A percentile compares a stretch with the other conserved stretches of the same genome.
Conservation (phyloP, 2,329 filamentous ascomycete genomes). For the Fonsecaea nubica region DNA sequence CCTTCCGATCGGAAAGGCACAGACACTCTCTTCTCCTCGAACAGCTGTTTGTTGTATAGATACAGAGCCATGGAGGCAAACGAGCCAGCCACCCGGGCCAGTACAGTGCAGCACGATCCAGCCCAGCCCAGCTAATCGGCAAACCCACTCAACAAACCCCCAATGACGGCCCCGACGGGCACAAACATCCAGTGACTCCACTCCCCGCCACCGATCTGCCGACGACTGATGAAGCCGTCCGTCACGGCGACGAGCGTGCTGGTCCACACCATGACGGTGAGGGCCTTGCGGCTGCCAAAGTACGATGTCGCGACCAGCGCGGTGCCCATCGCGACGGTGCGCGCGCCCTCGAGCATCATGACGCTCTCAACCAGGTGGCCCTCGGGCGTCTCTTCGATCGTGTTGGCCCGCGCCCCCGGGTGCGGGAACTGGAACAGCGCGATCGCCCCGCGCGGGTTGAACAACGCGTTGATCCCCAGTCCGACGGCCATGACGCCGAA, state of each 20-base stretch:
- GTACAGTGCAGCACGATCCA: no score
- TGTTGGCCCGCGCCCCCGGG: conserved; percentile 7
- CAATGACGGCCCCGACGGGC: conserved; percentile 8
- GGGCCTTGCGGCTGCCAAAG: conserved; percentile 10
- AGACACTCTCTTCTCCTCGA: no score
- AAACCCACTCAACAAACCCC: conserved; percentile 10
- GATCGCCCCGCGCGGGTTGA: conserved; percentile 10
- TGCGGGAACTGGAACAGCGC: conserved; percentile 16
- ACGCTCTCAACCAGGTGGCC: conserved; percentile 15
- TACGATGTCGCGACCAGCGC: conserved; percentile 4
- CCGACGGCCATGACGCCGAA: conserved; percentile 11
- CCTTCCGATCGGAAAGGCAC: no score
- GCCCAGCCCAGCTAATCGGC: not conserved
- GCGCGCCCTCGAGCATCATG: conserved; percentile 20
- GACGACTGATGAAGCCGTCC: conserved; percentile 12
- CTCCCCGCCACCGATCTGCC: conserved; percentile 20
- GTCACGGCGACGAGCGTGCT: conserved; percentile 7
- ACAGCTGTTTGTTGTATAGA: no score
- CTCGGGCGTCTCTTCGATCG: conserved; percentile 17
- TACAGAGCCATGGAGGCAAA: no score
- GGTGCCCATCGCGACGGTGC: conserved; percentile 12
- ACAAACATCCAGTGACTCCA: conserved; percentile 18
- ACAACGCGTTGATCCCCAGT: conserved; percentile 13
- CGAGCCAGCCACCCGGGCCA: no score
- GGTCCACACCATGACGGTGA: not conserved